Percentiles rank a stretch among this genome's conserved stretches.
phyloP scores from a whole-genome alignment of 305 asterid genomes.

The Lippia alba region DNA sequence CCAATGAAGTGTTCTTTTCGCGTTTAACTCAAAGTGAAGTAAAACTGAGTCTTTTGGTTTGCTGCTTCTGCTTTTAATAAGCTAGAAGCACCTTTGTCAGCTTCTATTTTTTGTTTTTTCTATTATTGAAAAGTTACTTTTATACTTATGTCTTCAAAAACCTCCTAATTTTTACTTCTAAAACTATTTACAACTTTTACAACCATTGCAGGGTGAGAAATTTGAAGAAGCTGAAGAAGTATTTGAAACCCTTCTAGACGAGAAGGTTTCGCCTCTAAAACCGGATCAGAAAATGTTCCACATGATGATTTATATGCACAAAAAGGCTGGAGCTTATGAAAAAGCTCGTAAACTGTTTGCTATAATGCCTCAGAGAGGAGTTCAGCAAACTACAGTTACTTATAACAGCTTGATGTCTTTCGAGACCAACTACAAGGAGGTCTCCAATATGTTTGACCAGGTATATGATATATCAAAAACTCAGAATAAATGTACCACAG shows the following conservation, averaged over 20 bases:
- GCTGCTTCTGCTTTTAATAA: no score
- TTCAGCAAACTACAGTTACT: slow-evolving; percentile 77
- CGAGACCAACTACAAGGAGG: slow-evolving; percentile 89
- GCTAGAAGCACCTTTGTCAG: no score
- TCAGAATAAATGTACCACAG: not conserved
- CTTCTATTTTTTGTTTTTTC: no score
- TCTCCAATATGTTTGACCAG: slow-evolving; percentile 87
- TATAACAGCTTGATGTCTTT: slow-evolving; percentile 96
- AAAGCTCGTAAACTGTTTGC: slow-evolving; percentile 84
- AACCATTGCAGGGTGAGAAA: slow-evolving; percentile 70
- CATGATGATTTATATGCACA: slow-evolving; percentile 96
- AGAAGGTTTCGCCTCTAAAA: slow-evolving; percentile 67
- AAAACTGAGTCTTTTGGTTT: no score
- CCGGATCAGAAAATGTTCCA: slow-evolving; percentile 98
- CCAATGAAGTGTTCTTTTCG: no score
- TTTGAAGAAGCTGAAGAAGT: slow-evolving; percentile 89
- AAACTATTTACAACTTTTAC: no score
- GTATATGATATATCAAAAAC: slow-evolving; percentile 66
- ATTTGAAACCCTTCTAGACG: slow-evolving; percentile 68
- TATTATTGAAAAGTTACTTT: no score
- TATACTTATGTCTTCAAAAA: no score
- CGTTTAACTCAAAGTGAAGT: no score
- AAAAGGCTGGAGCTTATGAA: slow-evolving; percentile 71
- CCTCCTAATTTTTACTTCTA: no score
- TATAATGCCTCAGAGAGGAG: slow-evolving; percentile 72